Base-by-base conservation (phyloP, 306 rosid species). In the Fragaria ananassa region DNA sequence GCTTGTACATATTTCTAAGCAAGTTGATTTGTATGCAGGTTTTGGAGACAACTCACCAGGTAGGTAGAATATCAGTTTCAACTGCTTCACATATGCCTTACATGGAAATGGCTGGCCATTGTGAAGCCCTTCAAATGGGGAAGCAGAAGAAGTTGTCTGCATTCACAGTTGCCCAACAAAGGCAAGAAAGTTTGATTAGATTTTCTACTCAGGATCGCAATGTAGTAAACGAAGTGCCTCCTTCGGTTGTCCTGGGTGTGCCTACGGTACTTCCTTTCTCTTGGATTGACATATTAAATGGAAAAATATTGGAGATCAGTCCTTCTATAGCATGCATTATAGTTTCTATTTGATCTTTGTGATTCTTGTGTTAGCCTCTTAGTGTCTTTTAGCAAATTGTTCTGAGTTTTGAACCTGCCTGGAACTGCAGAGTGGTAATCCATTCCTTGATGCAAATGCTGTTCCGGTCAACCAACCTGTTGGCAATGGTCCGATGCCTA, bases 41-140 rank as follows among this genome's bases (percentile, higher is more conserved):
- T 78, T 64, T 31, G 47, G 94, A 87, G 53, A 83, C 93, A 74
- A 85, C 87, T 25, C 75, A 83, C 74, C 91, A 89, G 70, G 92
- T 89, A 19, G 94, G 91, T 78, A 89, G 96, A 73, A n/a, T 58
- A n/a, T 92, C 96, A 50, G 57, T 81, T 72, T 87, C 96, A 58
- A 78, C 87, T 60, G 78, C 93, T 18, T 75, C 80, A 71, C 77
- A 90, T 80, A 90, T 86, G 96, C 88, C 94, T 67, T 93, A 93
- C 46, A 86, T 77, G 78, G 94, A 93, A 87, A 93, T 93, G 91
- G 96, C 96, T 78, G 86, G 86, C 70, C 90, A 90, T 42, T 93
- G 97, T 76, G 96, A 90, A 80, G 85, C 91, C 78, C 92, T 93
- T 53, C 82, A 82, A 39, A 78, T 68, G 75, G 97, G 91, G 78